Conservation (phyloP, 805 yeast species). For the Lachancea quebecensis region DNA sequence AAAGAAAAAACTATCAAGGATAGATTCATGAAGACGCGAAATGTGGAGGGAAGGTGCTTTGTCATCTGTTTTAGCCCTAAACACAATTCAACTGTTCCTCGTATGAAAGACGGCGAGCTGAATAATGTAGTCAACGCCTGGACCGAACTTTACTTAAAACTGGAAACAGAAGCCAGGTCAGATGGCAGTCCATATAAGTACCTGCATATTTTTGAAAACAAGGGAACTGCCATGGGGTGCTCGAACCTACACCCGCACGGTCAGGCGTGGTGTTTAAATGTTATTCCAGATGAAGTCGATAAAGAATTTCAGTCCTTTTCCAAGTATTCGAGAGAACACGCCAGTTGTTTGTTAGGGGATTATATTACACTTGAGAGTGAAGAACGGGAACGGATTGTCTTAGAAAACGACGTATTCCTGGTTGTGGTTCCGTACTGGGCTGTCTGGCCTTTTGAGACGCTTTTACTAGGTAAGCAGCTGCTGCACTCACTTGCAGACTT, state of each 20-base stretch:
- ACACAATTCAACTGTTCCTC: conserved; percentile 60
- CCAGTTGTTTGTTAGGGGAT: conserved; percentile 51
- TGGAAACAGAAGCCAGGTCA: conserved; percentile 34
- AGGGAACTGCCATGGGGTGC: conserved; percentile 77
- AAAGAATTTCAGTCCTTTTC: conserved; percentile 48
- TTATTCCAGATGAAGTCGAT: conserved; percentile 59
- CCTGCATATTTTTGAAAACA: conserved; percentile 69
- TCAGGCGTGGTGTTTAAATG: conserved; percentile 69
- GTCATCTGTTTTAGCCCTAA: conserved; percentile 70
- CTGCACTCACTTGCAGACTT: conserved; percentile 45
- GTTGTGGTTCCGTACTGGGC: conserved; percentile 80
- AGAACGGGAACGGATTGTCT: conserved; percentile 46
- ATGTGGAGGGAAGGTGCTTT: conserved; percentile 60
- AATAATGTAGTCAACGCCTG: conserved; percentile 50
- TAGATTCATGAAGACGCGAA: conserved; percentile 45
- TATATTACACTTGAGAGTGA: conserved; percentile 50
- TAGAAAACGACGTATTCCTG: conserved; percentile 54
- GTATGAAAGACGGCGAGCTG: conserved; percentile 44
- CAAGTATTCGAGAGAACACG: conserved; percentile 39
- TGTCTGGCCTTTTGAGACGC: conserved; percentile 72
- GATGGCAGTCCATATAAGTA: conserved; percentile 45
- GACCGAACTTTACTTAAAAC: conserved; percentile 44
- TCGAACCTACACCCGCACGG: conserved; percentile 81
- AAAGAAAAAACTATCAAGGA: conserved; percentile 30
- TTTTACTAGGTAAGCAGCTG: conserved; percentile 52